These are phyloP conservation scores for Plectranthus barbatus DNA, from an alignment of 257 asterid species.

Conservation along the genomic window DNA sequence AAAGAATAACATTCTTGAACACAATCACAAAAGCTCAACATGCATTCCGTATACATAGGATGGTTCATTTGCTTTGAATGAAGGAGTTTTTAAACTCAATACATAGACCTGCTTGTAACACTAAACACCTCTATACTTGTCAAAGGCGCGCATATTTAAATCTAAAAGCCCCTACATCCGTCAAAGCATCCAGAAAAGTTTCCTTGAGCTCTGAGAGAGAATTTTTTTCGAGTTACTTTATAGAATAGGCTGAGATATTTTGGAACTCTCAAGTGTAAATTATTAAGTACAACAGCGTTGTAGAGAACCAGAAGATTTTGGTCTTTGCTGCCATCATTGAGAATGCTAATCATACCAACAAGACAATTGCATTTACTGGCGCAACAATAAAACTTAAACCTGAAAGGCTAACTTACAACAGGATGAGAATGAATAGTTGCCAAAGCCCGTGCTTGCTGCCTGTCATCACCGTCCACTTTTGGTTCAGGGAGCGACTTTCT, in stretches of 20 bases:
- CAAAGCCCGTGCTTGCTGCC: slow-evolving; percentile 90
- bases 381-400: not conserved
- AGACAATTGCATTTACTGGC: not conserved
- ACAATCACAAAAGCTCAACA: not conserved
- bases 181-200: not conserved
- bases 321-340: not conserved
- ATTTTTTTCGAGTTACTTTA: not conserved
- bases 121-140: no score
- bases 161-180: not conserved
- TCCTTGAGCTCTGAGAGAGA: not conserved
- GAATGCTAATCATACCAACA: not conserved
- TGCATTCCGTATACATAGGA: not conserved
- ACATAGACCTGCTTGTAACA: not conserved
- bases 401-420: slow-evolving; percentile 47
- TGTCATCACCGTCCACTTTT: slow-evolving; percentile 65
- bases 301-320: not conserved
- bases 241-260: not conserved
- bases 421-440: slow-evolving; percentile 93
- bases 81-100: no score
- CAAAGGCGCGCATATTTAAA: not conserved
- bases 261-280: not conserved
- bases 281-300: not conserved
- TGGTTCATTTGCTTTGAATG: no score
- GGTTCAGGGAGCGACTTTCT: slow-evolving; percentile 63
- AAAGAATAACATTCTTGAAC: not conserved